Evolutionary conservation across 108 stramenopile genomes (phyloP).

Genomic region (Hondaea fermentalgiana): DNA sequence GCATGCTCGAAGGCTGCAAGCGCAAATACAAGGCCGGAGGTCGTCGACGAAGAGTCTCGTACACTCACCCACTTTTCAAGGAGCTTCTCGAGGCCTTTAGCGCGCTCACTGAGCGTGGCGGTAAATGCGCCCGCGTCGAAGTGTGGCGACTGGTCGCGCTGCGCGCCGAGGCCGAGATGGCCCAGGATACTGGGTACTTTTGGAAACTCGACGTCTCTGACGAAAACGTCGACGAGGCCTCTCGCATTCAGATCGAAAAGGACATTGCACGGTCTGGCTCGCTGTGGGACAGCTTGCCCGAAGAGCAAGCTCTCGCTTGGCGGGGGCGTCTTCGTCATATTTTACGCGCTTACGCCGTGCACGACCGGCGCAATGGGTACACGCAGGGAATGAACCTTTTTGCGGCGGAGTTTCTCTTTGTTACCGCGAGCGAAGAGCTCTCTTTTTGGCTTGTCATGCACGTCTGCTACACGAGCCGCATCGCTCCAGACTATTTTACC

Average conservation of each 20-base stretch:
- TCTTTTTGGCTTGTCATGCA: not conserved
- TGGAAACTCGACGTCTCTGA: not conserved
- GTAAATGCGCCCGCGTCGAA: not conserved
- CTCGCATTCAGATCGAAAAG: not conserved
- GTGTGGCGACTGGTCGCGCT: not conserved
- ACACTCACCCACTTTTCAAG: not conserved
- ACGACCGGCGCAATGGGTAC: not conserved
- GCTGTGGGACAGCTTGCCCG: not conserved
- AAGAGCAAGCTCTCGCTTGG: not conserved
- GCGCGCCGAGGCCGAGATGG: not conserved
- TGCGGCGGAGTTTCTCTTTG: conserved; percentile 5
- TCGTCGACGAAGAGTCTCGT: not conserved
- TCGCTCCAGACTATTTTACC: not conserved
- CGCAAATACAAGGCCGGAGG: not conserved
- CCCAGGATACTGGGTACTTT: not conserved
- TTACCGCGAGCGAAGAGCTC: not conserved
- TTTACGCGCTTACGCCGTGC: not conserved
- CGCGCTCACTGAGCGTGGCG: not conserved
- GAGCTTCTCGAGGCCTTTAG: conserved; percentile 1
- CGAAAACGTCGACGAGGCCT: not conserved
- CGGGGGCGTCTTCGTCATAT: not conserved
- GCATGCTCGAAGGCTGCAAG: conserved; percentile 2
- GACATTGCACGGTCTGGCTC: not conserved
- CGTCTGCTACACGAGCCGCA: not conserved
- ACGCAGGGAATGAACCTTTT: conserved; percentile 15